Base-by-base conservation (phyloP, 2,329 filamentous ascomycete species). In the Phaeosphaeriaceae sp. region DNA sequence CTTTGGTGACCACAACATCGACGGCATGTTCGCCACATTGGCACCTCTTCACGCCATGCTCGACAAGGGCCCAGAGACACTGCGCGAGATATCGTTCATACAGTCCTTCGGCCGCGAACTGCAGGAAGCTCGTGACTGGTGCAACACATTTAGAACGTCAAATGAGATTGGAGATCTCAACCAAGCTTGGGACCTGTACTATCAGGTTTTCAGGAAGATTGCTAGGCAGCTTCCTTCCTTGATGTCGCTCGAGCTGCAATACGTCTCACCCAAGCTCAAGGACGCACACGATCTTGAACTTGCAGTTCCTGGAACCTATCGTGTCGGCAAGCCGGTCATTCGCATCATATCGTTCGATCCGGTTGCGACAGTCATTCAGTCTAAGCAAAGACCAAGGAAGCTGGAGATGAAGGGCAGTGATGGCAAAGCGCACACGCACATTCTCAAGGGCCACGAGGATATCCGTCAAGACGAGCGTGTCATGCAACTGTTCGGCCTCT, bases 181-280 rank as follows among this genome's bases (percentile, higher is more conserved):
- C 73, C 93, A 97, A 78, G 95, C 95, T 7, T 99, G 95, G 95
- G 96, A 99, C 78, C 86, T 99, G 15, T 99, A 99, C 79, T 99
- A 99, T 79, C 93, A 96, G 66, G 95, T 98, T 0, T 99, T 99
- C 87, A 89, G 93, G 60, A 91, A 96, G 74, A 98, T 99, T 74
- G 91, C 91, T 48, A 88, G 94, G 61, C 96, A 99, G 78, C 81
- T 99, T 48, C 93, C 93, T 3, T 95, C 98, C 70, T 86, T 99
- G 65, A 96, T 93, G 68, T 92, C 89, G 53, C 85, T 99, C 44
- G 96, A 99, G 78, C 83, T 99, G 68, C 92, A 96, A 62, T 99
- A 99, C 77, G 96, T 97, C 69, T 99, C 94, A 19, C 96, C 96
- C 2, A 95, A 94, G 75, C 85, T 99, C 47, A 90, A 97, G 66